phyloP scores from a whole-genome alignment of 2,329 filamentous ascomycete genomes.

The Delphinella strobiligena region DNA sequence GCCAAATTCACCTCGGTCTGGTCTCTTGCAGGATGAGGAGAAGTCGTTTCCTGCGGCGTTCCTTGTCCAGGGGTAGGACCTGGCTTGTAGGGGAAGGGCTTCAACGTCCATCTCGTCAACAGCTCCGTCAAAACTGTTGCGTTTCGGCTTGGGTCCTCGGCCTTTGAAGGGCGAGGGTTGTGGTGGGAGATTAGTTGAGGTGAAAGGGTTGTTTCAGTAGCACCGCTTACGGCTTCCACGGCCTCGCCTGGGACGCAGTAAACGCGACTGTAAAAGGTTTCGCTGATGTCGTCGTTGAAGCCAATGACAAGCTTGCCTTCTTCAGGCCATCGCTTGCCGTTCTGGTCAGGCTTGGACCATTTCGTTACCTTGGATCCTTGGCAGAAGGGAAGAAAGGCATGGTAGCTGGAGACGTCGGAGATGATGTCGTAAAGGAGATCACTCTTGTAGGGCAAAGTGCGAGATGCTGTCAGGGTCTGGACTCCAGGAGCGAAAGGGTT shows the following conservation, averaged over 20 bases:
- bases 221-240: slow-evolving; percentile 67
- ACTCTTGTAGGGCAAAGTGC: slow-evolving; percentile 64
- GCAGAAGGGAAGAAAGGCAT: slow-evolving; percentile 85
- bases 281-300: slow-evolving; percentile 68
- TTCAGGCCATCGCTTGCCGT: slow-evolving; percentile 51
- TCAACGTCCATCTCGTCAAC: slow-evolving; percentile 57
- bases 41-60: slow-evolving; percentile 29
- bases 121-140: slow-evolving; percentile 51
- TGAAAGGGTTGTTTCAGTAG: slow-evolving; percentile 34
- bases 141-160: slow-evolving; percentile 23
- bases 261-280: slow-evolving; percentile 70
- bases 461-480: slow-evolving; percentile 60
- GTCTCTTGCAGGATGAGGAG: slow-evolving; percentile 25
- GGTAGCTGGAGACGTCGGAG: slow-evolving; percentile 77
- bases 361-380: slow-evolving; percentile 62
- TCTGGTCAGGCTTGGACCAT: slow-evolving; percentile 48
- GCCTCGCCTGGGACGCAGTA: slow-evolving; percentile 60
- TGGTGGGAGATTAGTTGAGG: slow-evolving; percentile 30
- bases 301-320: slow-evolving; percentile 72
- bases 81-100: slow-evolving; percentile 36
- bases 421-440: slow-evolving; percentile 69
- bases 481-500: slow-evolving; percentile 43
- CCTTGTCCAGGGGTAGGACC: slow-evolving; percentile 4
- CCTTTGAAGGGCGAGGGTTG: slow-evolving; percentile 21
- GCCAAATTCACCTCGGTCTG: slow-evolving; percentile 63